Evolutionary conservation across 768 basidiomycete genomes (phyloP).

Genomic region (Mycena leptocephala): DNA sequence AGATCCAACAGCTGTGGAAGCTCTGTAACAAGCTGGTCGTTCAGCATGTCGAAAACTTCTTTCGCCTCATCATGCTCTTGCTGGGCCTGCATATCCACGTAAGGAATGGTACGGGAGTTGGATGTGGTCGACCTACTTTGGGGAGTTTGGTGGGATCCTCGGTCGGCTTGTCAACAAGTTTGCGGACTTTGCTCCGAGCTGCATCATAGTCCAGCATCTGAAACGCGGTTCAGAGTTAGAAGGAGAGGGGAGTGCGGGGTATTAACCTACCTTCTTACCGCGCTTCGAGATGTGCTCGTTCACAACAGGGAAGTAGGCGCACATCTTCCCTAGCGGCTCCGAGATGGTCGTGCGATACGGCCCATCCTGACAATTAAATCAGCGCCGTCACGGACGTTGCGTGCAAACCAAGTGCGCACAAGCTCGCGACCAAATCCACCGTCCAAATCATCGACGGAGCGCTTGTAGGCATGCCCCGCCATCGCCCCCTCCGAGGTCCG

Average conservation of each 20-base stretch:
- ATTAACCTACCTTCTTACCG: conserved; percentile 92
- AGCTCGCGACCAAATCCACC: conserved; percentile 87
- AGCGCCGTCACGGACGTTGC: neutral
- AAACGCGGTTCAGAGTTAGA: neutral
- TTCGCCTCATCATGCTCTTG: conserved; percentile 96
- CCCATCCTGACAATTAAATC: conserved; percentile 73
- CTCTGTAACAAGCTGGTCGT: conserved; percentile 92
- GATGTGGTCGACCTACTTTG: conserved; percentile 63
- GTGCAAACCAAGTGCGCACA: conserved; percentile 61
- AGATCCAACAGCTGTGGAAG: conserved; percentile 95
- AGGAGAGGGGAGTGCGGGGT: neutral
- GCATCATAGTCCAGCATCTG: conserved; percentile 97
- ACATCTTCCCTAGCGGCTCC: conserved; percentile 97
- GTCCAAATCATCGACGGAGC: conserved; percentile 95
- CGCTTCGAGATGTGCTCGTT: conserved; percentile 96
- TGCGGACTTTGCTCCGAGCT: conserved; percentile 91
- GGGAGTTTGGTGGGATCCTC: conserved; percentile 95
- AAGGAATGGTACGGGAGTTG: neutral
- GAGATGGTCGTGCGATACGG: conserved; percentile 96
- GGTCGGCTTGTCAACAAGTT: conserved; percentile 91
- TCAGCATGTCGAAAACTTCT: conserved; percentile 94
- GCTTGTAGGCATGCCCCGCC: conserved; percentile 97
- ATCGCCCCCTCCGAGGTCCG: conserved; percentile 92
- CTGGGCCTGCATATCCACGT: conserved; percentile 75
- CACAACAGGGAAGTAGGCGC: conserved; percentile 93